Percentiles rank a stretch among this genome's conserved stretches.
phyloP scores from a whole-genome alignment of 768 basidiomycete genomes.

The Termitomyces bulborhizus region DNA sequence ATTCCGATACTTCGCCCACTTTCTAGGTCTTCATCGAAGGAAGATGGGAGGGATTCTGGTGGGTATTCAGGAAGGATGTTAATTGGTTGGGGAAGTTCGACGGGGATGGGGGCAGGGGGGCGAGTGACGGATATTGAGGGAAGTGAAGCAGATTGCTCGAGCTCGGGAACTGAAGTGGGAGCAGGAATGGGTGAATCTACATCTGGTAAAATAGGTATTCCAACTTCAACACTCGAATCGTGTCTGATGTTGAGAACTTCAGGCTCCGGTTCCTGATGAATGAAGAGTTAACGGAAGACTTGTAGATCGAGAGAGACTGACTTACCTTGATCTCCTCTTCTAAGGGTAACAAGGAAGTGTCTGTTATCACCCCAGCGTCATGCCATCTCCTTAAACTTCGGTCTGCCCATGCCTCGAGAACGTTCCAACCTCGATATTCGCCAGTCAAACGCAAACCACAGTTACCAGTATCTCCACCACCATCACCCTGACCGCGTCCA shows the following conservation, averaged over 20 bases:
- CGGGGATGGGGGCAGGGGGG: constrained; percentile 64
- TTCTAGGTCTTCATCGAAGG: constrained; percentile 44
- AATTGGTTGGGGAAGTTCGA: constrained; percentile 58
- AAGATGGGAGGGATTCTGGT: constrained; percentile 37
- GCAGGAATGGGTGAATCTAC: constrained; percentile 29
- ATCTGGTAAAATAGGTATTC: constrained; percentile 55
- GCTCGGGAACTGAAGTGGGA: constrained; percentile 17
- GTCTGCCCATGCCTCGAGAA: constrained; percentile 92
- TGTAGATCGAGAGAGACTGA: constrained; percentile 7
- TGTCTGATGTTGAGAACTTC: constrained; percentile 33
- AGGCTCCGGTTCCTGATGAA: constrained; percentile 29
- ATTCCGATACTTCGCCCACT: constrained; percentile 36
- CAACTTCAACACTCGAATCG: constrained; percentile 47
- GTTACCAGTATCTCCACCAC: constrained; percentile 66
- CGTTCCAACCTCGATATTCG: constrained; percentile 89
- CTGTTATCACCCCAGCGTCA: constrained; percentile 65
- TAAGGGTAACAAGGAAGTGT: constrained; percentile 30
- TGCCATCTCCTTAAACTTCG: constrained; percentile 83
- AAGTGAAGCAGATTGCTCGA: constrained; percentile 18
- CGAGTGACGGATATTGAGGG: constrained; percentile 63
- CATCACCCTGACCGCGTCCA: constrained; percentile 73
- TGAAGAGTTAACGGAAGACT: not conserved
- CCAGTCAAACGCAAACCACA: constrained; percentile 73
- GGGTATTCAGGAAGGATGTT: constrained; percentile 49
- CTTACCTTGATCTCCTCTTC: constrained; percentile 47